These are phyloP conservation scores for Cryptococcus deneoformans DNA, from an alignment of 1,284 basidiomycete species.

Conservation along the genomic window DNA sequence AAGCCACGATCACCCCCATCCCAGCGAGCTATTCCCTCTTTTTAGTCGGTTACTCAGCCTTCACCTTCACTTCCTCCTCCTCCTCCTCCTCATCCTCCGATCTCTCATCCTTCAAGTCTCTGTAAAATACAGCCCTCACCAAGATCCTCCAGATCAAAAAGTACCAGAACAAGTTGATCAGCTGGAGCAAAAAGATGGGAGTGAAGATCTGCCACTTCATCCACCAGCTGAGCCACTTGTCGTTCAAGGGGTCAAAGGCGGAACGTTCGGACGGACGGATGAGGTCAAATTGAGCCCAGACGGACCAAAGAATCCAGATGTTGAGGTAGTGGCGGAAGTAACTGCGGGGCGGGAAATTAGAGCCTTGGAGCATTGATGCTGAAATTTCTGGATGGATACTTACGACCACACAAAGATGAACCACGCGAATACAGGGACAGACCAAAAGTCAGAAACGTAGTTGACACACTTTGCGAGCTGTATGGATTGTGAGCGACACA, in stretches of 20 bases:
- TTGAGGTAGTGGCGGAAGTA: conserved; percentile 95
- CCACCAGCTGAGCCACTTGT: conserved; percentile 72
- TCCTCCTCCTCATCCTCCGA: conserved; percentile 53
- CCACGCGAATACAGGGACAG: conserved; percentile 62
- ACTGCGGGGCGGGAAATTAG: neutral
- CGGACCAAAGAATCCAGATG: conserved; percentile 78
- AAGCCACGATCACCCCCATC: too few relatives aligned
- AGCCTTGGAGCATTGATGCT: neutral
- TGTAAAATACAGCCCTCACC: conserved; percentile 44
- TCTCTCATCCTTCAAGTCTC: conserved; percentile 49
- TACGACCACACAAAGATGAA: conserved; percentile 81
- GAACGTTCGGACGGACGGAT: conserved; percentile 57
- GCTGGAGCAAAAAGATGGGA: conserved; percentile 71
- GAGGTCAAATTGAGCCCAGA: conserved; percentile 75
- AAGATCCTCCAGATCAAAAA: conserved; percentile 71
- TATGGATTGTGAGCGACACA: neutral
- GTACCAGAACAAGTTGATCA: conserved; percentile 90
- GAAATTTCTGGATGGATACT: conserved; percentile 43
- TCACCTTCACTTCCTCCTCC: conserved; percentile 16
- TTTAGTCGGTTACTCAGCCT: neutral
- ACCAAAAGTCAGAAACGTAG: conserved; percentile 70
- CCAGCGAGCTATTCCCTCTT: neutral
- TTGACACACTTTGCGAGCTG: conserved; percentile 83
- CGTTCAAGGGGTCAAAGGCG: conserved; percentile 59
- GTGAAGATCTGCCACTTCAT: conserved; percentile 77